Conservation (phyloP, 2,329 filamentous ascomycete species). For the Stylonectria norvegica region DNA sequence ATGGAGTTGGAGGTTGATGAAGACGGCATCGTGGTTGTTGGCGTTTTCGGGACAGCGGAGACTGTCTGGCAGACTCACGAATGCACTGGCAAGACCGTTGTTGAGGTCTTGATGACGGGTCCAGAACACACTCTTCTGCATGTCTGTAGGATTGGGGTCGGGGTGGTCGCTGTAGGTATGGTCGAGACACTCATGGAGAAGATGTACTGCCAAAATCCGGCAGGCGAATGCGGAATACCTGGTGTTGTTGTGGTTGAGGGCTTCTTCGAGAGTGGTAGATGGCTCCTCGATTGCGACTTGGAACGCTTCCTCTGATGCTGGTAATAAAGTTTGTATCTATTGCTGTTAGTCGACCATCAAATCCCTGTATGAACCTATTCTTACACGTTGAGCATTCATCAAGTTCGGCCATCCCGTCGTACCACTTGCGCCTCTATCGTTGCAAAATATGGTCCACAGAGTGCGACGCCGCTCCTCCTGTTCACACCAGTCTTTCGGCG, state of each 20-base stretch:
- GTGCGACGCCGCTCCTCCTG: slow-evolving; percentile 67
- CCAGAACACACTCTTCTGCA: slow-evolving; percentile 61
- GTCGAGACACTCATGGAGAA: slow-evolving; percentile 75
- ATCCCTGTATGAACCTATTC: neutral
- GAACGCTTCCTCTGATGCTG: slow-evolving; percentile 71
- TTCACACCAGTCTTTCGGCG: slow-evolving; percentile 76
- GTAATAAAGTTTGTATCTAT: slow-evolving; percentile 69
- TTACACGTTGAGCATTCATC: slow-evolving; percentile 65
- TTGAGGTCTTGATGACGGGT: slow-evolving; percentile 74
- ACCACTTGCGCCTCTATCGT: slow-evolving; percentile 77
- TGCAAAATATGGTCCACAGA: slow-evolving; percentile 77
- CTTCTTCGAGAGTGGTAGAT: slow-evolving; percentile 58
- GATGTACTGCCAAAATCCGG: slow-evolving; percentile 65
- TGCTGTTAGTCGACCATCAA: slow-evolving; percentile 17
- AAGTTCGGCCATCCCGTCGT: slow-evolving; percentile 84
- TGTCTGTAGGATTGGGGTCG: slow-evolving; percentile 52
- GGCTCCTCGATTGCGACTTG: slow-evolving; percentile 58
- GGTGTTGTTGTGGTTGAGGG: slow-evolving; percentile 48
- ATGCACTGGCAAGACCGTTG: slow-evolving; percentile 68
- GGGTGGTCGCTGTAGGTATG: slow-evolving; percentile 63
- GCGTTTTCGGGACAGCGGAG: slow-evolving; percentile 66
- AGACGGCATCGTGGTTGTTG: slow-evolving; percentile 66
- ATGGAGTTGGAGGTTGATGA: slow-evolving; percentile 80
- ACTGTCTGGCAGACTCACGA: slow-evolving; percentile 68
- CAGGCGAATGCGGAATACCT: slow-evolving; percentile 65